These are phyloP conservation scores for Cyclospora cayetanensis DNA, from an alignment of 169 alveolate species.

Conservation along the genomic window DNA sequence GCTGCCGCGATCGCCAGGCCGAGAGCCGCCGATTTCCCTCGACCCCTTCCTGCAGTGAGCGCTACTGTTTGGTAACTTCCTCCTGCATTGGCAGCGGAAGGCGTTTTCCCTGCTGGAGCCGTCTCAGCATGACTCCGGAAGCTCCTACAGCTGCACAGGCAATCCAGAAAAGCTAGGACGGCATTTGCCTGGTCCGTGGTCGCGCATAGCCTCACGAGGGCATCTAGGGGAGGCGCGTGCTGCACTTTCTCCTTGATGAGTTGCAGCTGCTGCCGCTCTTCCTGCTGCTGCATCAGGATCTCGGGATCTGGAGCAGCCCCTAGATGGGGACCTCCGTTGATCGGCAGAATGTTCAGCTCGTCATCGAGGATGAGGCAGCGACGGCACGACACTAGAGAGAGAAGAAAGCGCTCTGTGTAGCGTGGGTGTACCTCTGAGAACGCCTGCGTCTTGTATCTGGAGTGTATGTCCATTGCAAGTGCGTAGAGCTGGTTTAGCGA, in stretches of 20 bases:
- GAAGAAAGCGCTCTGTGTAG: conserved; percentile 94
- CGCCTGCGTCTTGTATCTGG: conserved; percentile 5
- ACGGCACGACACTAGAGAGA: conserved; percentile 78
- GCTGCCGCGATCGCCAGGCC: conserved; percentile 91
- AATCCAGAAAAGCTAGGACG: conserved; percentile 76
- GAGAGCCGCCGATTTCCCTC: conserved; percentile 99
- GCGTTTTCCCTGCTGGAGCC: neutral
- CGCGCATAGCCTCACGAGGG: conserved; percentile 72
- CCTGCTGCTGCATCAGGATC: conserved; percentile 9
- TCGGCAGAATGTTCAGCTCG: conserved; percentile 98
- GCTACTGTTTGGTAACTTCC: conserved; percentile 85
- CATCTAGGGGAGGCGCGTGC: conserved; percentile 71
- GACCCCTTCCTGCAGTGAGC: conserved; percentile 99
- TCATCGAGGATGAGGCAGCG: conserved; percentile 96
- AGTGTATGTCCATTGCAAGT: conserved; percentile 96
- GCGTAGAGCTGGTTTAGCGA: conserved; percentile 89
- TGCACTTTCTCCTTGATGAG: neutral
- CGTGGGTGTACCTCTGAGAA: conserved; percentile 89
- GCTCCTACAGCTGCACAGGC: conserved; percentile 71
- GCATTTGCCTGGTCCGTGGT: conserved; percentile 89
- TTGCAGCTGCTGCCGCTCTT: conserved; percentile 58
- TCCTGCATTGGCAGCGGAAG: neutral
- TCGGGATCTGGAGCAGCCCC: neutral
- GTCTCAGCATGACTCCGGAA: conserved; percentile 27
- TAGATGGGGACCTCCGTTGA: conserved; percentile 70